These are phyloP conservation scores for Boechera retrofracta DNA, from an alignment of 345 rosid genomes.

Conservation along the genomic window DNA sequence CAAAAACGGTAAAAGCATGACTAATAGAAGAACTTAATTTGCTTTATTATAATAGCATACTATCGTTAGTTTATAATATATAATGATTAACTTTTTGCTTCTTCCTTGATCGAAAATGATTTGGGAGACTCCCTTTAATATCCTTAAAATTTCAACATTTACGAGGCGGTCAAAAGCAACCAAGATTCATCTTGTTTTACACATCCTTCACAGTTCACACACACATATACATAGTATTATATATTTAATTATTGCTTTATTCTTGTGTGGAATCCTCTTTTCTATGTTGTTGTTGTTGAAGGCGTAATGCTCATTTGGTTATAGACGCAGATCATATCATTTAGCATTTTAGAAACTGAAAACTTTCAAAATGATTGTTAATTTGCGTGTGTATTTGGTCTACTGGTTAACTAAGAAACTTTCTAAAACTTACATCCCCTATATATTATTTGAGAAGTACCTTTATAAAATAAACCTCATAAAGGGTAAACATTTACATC, in stretches of 20 bases:
- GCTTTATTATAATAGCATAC: not conserved
- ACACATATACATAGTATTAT: not conserved
- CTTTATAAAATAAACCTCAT: too few species aligned
- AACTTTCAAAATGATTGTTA: not conserved
- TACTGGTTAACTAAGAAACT: not conserved
- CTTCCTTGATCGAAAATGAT: conserved; percentile 37
- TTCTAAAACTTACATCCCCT: not conserved
- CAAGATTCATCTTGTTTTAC: conserved; percentile 37
- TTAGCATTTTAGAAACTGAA: not conserved
- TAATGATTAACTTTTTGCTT: conserved; percentile 34
- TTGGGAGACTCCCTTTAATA: conserved; percentile 21
- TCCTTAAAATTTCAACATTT: conserved; percentile 37
- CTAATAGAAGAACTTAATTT: not conserved
- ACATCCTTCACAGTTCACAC: conserved; percentile 21
- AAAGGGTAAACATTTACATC: too few species aligned
- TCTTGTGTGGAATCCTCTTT: conserved; percentile 23
- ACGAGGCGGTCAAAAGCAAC: conserved; percentile 45
- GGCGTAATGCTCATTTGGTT: conserved; percentile 21
- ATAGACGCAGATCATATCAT: conserved; percentile 14
- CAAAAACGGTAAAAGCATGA: conserved; percentile 13
- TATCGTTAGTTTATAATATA: conserved; percentile 14
- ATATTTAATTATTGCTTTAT: conserved; percentile 20
- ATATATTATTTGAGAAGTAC: too few species aligned
- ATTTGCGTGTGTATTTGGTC: not conserved
- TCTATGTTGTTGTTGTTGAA: conserved; percentile 8